These are phyloP conservation scores for Chionographis japonica DNA, from an alignment of 106 monocot genomes.

Conservation along the genomic window DNA sequence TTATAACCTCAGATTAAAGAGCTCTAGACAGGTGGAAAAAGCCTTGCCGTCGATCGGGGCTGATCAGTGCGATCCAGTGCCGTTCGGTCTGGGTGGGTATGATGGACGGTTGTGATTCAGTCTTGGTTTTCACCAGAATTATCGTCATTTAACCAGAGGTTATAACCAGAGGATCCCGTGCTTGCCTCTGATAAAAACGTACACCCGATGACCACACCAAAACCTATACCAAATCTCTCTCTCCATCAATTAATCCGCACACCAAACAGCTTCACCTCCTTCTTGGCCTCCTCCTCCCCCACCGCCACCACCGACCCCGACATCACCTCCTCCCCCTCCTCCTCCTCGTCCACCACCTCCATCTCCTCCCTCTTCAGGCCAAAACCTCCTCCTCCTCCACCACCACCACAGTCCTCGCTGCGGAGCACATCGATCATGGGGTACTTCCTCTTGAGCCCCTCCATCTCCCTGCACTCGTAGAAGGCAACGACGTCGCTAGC, in stretches of 20 bases:
- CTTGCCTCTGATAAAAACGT: no score
- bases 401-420: not conserved
- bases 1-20: no score
- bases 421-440: constrained; percentile 27
- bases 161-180: no score
- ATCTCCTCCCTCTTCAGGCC: not conserved
- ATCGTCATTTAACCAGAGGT: no score
- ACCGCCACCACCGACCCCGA: not conserved
- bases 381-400: not conserved
- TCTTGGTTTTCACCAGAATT: no score
- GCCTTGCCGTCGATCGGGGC: no score
- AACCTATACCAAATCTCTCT: no score
- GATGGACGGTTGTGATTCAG: no score
- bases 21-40: no score
- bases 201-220: no score
- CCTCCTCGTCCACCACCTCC: not conserved
- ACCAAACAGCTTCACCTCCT: constrained; percentile 23
- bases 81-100: no score
- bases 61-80: no score
- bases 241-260: constrained; percentile 8
- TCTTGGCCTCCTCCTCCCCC: constrained; percentile 1
- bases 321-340: constrained; percentile 4
- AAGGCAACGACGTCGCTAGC: constrained; percentile 38
- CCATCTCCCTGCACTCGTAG: constrained; percentile 29
- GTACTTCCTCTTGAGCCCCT: constrained; percentile 16